phyloP scores from a whole-genome alignment of 192 early-diverging fungal genomes.

The Allomyces macrogynus region DNA sequence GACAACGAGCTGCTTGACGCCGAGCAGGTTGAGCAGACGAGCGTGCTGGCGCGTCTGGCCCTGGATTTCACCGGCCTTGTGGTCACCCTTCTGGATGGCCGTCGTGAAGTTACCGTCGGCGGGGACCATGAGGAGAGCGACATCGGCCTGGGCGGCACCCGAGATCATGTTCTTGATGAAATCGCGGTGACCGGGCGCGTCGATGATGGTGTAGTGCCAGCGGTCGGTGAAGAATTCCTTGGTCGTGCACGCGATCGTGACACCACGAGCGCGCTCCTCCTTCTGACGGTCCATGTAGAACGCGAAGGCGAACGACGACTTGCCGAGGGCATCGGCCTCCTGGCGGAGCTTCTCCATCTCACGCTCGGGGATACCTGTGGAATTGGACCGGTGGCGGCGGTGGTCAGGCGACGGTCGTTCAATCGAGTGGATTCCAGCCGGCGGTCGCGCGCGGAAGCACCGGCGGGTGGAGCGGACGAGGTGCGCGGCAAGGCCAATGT shows the following conservation, averaged over 20 bases:
- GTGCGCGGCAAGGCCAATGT: no score
- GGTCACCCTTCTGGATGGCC: conserved; percentile 61
- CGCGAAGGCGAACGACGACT: conserved; percentile 99
- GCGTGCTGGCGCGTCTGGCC: conserved; percentile 99
- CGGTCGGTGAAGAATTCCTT: conserved; percentile 95
- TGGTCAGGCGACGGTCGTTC: conserved; percentile 18
- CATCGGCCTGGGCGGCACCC: conserved; percentile 96
- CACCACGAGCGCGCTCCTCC: conserved; percentile 99
- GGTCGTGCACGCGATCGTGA: conserved; percentile 96
- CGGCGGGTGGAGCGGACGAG: no score
- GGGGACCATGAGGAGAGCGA: conserved; percentile 88
- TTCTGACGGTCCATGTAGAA: conserved; percentile 98
- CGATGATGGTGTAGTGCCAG: conserved; percentile 95
- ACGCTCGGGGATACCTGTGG: conserved; percentile 99
- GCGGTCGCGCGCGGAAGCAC: no score
- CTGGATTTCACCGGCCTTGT: conserved; percentile 13
- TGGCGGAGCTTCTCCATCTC: conserved; percentile 99
- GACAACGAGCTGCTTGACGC: conserved; percentile 96
- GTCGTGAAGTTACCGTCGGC: conserved; percentile 43
- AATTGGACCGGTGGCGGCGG: conserved; percentile 97
- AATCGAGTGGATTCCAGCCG: no score
- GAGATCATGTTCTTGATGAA: conserved; percentile 99
- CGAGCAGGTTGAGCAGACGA: conserved; percentile 90
- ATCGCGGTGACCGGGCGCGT: conserved; percentile 98
- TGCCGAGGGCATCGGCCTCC: conserved; percentile 96